Evolutionary conservation across 2,329 filamentous ascomycete genomes (phyloP).

Genomic region (Cadophora sp.): DNA sequence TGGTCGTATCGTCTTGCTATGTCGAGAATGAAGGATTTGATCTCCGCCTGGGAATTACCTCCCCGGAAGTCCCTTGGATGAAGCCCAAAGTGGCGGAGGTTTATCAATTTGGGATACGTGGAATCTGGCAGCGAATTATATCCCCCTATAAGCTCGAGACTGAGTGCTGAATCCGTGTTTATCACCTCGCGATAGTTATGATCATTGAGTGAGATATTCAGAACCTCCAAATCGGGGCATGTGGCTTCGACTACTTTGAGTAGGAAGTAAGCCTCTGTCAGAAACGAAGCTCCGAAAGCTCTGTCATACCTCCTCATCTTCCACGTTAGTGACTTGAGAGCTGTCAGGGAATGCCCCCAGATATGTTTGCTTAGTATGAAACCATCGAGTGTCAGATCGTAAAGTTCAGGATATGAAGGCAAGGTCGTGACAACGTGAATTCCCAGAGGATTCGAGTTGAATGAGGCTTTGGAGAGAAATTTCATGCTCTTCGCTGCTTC

Average conservation of each 20-base stretch:
- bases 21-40: constrained; percentile 2
- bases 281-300: no score
- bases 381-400: constrained; percentile 14
- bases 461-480: constrained; percentile 14
- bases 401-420: constrained; percentile 21
- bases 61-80: neutral
- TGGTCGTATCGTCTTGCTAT: constrained; percentile 10
- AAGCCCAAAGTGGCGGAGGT: constrained; percentile 26
- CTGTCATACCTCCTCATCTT: neutral
- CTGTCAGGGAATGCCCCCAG: constrained; percentile 15
- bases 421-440: constrained; percentile 25
- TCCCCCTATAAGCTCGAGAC: neutral
- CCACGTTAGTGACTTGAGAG: constrained; percentile 23
- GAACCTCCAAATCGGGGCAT: constrained; percentile 23
- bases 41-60: neutral
- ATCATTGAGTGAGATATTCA: constrained; percentile 14
- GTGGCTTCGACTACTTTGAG: constrained; percentile 28
- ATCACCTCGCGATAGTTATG: no score
- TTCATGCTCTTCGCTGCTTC: constrained; percentile 25
- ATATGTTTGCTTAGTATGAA: constrained; percentile 22
- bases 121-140: neutral
- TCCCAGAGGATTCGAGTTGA: constrained; percentile 14
- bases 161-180: neutral
- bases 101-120: neutral
- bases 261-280: constrained; percentile 3